A percentile compares a stretch with the other conserved stretches of the same genome.
Evolutionary conservation across 306 rosid genomes (phyloP).

Genomic region (Prunus dulcis): DNA sequence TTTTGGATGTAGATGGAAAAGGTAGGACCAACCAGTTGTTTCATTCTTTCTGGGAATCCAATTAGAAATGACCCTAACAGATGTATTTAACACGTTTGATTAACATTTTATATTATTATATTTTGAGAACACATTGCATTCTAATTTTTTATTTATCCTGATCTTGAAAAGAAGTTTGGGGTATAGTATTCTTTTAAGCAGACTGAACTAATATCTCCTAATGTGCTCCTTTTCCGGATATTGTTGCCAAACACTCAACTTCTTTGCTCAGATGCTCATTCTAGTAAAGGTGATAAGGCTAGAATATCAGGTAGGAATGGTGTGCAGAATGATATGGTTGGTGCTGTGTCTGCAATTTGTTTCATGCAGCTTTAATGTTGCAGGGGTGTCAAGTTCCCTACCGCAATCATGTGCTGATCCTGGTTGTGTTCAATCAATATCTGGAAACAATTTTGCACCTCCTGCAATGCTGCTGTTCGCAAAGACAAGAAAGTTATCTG

Average conservation of each 20-base stretch:
- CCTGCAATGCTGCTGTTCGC: conserved; percentile 57
- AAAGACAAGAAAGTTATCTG: conserved; percentile 56
- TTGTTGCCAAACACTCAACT: conserved; percentile 25
- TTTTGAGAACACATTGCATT: background rate
- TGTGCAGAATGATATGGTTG: conserved; percentile 21
- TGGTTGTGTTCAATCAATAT: conserved; percentile 41
- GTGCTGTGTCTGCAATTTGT: conserved; percentile 29
- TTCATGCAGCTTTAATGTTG: conserved; percentile 30
- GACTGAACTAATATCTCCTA: conserved; percentile 9
- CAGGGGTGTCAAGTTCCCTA: conserved; percentile 53
- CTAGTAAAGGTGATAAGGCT: conserved; percentile 47
- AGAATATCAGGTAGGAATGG: conserved; percentile 39
- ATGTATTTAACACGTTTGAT: background rate
- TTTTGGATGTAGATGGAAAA: conserved; percentile 2
- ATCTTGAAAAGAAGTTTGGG: background rate
- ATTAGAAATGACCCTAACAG: background rate
- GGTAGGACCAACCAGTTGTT: conserved; percentile 12
- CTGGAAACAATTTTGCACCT: conserved; percentile 49
- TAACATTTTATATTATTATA: background rate
- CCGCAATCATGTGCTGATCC: conserved; percentile 42
- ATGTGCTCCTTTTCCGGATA: conserved; percentile 21
- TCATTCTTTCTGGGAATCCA: background rate
- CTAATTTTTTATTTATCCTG: background rate
- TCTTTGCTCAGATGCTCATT: conserved; percentile 49
- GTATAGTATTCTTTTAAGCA: background rate